Percentiles rank a stretch among this genome's conserved stretches.
Conservation (phyloP, 805 yeast genomes). For the Lipomyces chichibuensis region DNA sequence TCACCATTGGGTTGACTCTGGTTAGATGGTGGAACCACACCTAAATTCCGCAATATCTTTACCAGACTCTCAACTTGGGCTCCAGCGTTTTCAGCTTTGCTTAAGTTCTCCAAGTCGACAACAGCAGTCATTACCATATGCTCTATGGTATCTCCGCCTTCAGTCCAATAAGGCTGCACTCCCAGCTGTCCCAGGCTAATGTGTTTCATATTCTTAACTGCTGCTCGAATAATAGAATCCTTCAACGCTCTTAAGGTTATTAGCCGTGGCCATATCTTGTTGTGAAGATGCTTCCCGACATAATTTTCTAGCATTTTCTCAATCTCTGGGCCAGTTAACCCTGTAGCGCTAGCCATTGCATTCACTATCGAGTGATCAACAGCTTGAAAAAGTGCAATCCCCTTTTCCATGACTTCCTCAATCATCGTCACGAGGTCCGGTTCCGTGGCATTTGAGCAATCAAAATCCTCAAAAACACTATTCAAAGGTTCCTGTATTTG, state of each 20-base stretch:
- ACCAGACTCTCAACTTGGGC: conserved; percentile 47
- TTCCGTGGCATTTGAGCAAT: conserved; percentile 42
- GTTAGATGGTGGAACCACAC: conserved; percentile 36
- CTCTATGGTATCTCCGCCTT: conserved; percentile 45
- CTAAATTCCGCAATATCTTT: conserved; percentile 28
- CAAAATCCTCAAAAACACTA: conserved; percentile 47
- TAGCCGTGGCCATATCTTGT: conserved; percentile 62
- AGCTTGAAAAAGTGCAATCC: conserved; percentile 45
- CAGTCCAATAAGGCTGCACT: conserved; percentile 43
- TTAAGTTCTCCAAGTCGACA: conserved; percentile 53
- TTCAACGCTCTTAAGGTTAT: conserved; percentile 40
- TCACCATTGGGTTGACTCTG: conserved; percentile 23
- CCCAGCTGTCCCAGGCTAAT: conserved; percentile 52
- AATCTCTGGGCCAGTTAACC: conserved; percentile 45
- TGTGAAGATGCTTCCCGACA: conserved; percentile 70
- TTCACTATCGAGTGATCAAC: conserved; percentile 39
- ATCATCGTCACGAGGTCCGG: conserved; percentile 42
- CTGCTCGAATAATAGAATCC: conserved; percentile 38
- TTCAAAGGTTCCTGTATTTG: conserved; percentile 49
- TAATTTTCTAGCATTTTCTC: conserved; percentile 64
- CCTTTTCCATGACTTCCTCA: conserved; percentile 42
- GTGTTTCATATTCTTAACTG: conserved; percentile 38
- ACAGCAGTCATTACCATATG: conserved; percentile 57
- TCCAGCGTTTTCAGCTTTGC: conserved; percentile 38
- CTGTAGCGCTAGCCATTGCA: conserved; percentile 38